Percentiles rank a stretch among this genome's conserved stretches.
These are phyloP conservation scores for Xylaria sp. DNA, from an alignment of 2,329 filamentous ascomycete species.

Conservation along the genomic window DNA sequence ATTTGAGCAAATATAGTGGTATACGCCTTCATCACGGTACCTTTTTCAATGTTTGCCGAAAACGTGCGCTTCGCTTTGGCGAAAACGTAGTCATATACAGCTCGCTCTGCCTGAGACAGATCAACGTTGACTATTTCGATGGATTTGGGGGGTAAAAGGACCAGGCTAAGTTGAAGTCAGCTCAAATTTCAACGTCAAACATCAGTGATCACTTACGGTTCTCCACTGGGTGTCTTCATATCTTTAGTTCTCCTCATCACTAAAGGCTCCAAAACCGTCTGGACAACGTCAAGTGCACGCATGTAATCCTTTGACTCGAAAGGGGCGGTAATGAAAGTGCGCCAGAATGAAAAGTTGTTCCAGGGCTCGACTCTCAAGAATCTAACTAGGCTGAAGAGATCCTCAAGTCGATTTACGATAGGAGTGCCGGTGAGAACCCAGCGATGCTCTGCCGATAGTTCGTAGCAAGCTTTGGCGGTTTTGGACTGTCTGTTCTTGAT, in stretches of 20 bases:
- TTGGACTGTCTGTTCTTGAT: constrained; percentile 94
- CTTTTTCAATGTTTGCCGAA: constrained; percentile 85
- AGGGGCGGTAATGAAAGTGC: constrained; percentile 96
- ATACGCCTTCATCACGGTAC: constrained; percentile 93
- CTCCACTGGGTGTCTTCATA: constrained; percentile 92
- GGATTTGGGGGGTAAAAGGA: constrained; percentile 81
- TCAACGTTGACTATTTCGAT: constrained; percentile 90
- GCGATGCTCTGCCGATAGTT: constrained; percentile 83
- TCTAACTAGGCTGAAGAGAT: constrained; percentile 90
- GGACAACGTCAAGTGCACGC: constrained; percentile 92
- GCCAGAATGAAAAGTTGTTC: constrained; percentile 99
- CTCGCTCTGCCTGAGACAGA: constrained; percentile 83
- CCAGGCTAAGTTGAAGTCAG: constrained; percentile 59
- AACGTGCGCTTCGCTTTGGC: constrained; percentile 85
- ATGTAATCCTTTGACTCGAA: constrained; percentile 97
- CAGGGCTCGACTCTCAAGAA: constrained; percentile 96
- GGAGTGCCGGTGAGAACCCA: constrained; percentile 96
- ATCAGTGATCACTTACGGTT: constrained; percentile 50
- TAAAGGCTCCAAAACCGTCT: constrained; percentile 95
- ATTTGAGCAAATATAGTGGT: constrained; percentile 98
- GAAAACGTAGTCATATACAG: constrained; percentile 93
- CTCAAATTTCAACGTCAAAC: not conserved
- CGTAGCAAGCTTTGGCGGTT: constrained; percentile 94
- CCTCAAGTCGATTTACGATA: constrained; percentile 94
- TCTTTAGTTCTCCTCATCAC: constrained; percentile 95